Conservation (phyloP, 2,329 filamentous ascomycete genomes). For the Thielaviopsis cerberus region DNA sequence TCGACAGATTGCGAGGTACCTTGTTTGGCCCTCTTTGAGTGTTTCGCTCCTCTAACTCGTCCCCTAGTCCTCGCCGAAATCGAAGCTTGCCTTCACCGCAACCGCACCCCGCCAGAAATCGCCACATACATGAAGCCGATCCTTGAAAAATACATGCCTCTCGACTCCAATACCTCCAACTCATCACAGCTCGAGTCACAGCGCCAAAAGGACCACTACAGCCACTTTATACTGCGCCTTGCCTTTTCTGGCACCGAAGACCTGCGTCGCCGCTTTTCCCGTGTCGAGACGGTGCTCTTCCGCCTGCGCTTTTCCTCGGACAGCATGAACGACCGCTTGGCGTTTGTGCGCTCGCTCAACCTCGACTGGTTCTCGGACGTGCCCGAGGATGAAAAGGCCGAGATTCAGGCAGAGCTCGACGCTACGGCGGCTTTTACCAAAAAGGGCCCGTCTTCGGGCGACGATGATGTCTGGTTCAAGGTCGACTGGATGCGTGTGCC, state of each 20-base stretch:
- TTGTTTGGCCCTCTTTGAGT: neutral
- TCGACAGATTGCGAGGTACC: slow-evolving; percentile 67
- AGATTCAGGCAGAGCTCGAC: slow-evolving; percentile 39
- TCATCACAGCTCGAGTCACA: slow-evolving; percentile 45
- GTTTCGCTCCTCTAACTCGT: neutral
- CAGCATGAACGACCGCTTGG: slow-evolving; percentile 49
- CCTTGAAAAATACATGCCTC: slow-evolving; percentile 69
- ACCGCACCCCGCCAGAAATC: slow-evolving; percentile 69
- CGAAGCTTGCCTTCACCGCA: slow-evolving; percentile 89
- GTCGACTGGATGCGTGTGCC: slow-evolving; percentile 90
- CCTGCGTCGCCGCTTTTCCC: slow-evolving; percentile 64
- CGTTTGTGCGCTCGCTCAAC: slow-evolving; percentile 59
- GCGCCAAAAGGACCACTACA: slow-evolving; percentile 89
- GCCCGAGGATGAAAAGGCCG: slow-evolving; percentile 55
- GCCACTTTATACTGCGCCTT: slow-evolving; percentile 85
- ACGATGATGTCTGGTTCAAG: slow-evolving; percentile 87
- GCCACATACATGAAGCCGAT: slow-evolving; percentile 67
- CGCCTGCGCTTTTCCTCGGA: slow-evolving; percentile 64
- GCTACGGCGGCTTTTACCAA: slow-evolving; percentile 19
- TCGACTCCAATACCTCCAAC: slow-evolving; percentile 54
- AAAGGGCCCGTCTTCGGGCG: slow-evolving; percentile 26
- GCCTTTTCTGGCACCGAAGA: slow-evolving; percentile 88
- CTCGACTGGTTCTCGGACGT: slow-evolving; percentile 86
- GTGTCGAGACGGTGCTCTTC: slow-evolving; percentile 81
- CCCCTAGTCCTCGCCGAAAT: slow-evolving; percentile 60